Evolutionary conservation across 2,329 filamentous ascomycete genomes (phyloP), one percentile per base, ranked within the genome.

Genomic region (Rugonectria rugulosa): DNA sequence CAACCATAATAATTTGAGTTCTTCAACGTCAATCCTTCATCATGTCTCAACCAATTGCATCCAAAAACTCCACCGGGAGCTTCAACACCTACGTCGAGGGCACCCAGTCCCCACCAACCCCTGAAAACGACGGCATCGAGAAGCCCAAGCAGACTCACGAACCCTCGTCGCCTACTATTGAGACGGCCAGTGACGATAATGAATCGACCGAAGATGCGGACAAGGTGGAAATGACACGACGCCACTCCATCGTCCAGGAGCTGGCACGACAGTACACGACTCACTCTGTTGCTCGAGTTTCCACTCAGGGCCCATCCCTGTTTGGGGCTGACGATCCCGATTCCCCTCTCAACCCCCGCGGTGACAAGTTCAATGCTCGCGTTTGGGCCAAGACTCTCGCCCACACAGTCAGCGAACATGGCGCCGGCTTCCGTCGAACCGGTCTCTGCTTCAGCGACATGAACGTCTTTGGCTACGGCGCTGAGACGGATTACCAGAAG

Each of bases 381-480:
- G 40, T 38, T 4, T 56, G 53, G 53, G 53, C 53, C 21, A 56
- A 56, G 46, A 50, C 53, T 6, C 53, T 56, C 7, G 26, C 53
- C 12, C 36, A 50, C 31, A 45, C 31, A 34, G 21, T 56, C 8
- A 44, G 45, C 19, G 46, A 56, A 29, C 41, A 37, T 2, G 53
- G 53, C 3, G 21, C 15, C 3, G 53, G 53, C 21, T 56, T 56
- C 27, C 53, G 53, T 6, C 53, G 53, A 20, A 56, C 53, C 5
- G 53, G 53, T 4, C 53, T 56, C 41, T 56, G 53, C 46, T 56
- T 56, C 34, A 46, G 51, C 41, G 38, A 56, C 41, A 56, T 56
- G 53, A 56, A 51, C 41, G 53, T 56, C 6, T 56, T 56, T 17
- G 53, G 53, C 3, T 56, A 56, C 27, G 53, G 53, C 17, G 41